These are phyloP conservation scores for Aspergillus novofumigatus DNA, from an alignment of 2,329 filamentous ascomycete genomes.

Conservation along the genomic window DNA sequence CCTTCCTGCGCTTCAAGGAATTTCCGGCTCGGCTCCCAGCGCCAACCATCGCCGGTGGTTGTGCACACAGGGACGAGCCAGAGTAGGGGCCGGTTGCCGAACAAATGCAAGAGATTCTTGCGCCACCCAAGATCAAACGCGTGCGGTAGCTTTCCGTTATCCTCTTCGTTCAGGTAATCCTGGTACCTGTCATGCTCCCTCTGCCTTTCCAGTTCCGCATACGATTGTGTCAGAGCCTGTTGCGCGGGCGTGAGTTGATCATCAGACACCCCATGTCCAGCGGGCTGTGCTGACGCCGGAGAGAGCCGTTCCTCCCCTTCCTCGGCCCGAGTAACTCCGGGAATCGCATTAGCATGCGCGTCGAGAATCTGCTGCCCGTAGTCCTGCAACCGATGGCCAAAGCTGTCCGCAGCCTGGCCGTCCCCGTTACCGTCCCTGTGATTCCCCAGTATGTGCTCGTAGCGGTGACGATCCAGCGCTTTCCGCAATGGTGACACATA, in stretches of 20 bases:
- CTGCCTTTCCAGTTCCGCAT: constrained; percentile 57
- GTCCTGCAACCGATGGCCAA: constrained; percentile 48
- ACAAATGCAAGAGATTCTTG: constrained; percentile 74
- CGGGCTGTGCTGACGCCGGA: constrained; percentile 19
- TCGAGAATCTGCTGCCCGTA: constrained; percentile 73
- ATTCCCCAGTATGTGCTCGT: constrained; percentile 45
- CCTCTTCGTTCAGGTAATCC: constrained; percentile 82
- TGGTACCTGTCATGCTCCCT: constrained; percentile 67
- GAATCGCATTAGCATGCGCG: constrained; percentile 75
- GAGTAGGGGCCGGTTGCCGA: constrained; percentile 67
- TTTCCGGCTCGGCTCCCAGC: constrained; percentile 77
- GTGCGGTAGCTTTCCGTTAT: constrained; percentile 81
- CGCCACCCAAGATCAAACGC: constrained; percentile 88
- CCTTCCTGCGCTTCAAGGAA: constrained; percentile 63
- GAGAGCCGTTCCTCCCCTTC: constrained; percentile 65
- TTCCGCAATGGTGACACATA: constrained; percentile 79
- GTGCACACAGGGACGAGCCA: constrained; percentile 81
- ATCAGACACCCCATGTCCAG: neutral
- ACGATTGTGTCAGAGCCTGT: constrained; percentile 43
- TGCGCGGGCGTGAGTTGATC: constrained; percentile 42
- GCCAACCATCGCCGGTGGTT: constrained; percentile 88
- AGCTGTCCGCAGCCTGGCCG: constrained; percentile 29
- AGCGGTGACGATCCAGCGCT: constrained; percentile 62
- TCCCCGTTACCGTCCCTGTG: constrained; percentile 30
- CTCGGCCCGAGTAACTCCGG: constrained; percentile 73